A percentile compares a stretch with the other conserved stretches of the same genome.
phyloP scores from a whole-genome alignment of 73 alveolate species.

The Tetrahymena malaccensis region DNA sequence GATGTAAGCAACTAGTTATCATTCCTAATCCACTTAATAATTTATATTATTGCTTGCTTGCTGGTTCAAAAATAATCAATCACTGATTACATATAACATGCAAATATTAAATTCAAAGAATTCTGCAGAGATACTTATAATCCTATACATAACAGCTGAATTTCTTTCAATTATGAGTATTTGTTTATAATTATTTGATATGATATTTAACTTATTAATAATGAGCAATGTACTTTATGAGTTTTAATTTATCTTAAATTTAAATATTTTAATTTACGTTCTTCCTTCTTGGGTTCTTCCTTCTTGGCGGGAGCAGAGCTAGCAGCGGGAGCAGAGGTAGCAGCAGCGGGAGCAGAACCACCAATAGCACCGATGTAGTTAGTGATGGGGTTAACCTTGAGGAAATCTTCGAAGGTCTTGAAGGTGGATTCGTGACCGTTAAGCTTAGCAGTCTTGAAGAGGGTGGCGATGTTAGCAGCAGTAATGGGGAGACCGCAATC shows the following conservation, averaged over 20 bases:
- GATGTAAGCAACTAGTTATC: neutral
- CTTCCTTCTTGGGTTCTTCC: constrained; percentile 2
- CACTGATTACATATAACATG: neutral
- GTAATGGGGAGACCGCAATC: neutral
- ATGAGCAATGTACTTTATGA: neutral
- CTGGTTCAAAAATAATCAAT: neutral
- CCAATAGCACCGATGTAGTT: neutral
- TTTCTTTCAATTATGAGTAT: neutral
- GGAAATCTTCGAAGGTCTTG: neutral
- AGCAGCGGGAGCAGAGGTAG: neutral
- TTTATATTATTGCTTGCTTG: neutral
- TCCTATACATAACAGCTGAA: neutral
- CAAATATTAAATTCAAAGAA: neutral
- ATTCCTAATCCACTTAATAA: neutral
- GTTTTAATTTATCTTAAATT: neutral
- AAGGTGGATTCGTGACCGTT: neutral
- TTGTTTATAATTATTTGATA: neutral
- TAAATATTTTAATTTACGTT: neutral
- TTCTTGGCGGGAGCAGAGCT: neutral
- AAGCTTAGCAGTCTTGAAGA: neutral
- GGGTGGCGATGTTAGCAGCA: neutral
- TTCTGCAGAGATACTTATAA: neutral
- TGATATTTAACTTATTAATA: neutral
- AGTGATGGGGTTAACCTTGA: neutral
- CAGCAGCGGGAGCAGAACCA: neutral